Conservation (phyloP, 768 basidiomycete genomes). For the Mrakia frigida region DNA sequence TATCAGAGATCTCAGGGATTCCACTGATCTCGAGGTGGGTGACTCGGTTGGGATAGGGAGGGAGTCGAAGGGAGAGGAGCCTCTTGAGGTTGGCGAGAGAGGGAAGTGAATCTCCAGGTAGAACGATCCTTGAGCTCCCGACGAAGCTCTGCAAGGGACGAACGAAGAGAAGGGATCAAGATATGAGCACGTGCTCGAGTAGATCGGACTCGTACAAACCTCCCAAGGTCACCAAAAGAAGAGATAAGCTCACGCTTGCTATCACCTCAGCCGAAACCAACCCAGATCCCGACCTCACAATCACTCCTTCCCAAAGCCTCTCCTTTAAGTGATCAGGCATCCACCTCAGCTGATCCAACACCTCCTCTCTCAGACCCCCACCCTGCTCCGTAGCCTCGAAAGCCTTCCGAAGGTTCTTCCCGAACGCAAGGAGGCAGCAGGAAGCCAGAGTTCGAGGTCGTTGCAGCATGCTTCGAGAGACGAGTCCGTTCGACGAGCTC, state of each 20-base stretch:
- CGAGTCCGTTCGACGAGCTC: background rate
- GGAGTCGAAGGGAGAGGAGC: constrained; percentile 1
- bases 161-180: background rate
- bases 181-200: background rate
- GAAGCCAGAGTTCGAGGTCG: background rate
- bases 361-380: constrained; percentile 2
- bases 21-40: constrained; percentile 1
- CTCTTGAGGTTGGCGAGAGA: background rate
- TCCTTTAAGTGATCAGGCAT: background rate
- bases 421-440: background rate
- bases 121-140: background rate
- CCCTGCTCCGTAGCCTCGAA: constrained; percentile 7
- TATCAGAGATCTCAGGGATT: background rate
- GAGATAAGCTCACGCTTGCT: background rate
- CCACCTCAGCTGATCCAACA: background rate
- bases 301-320: background rate
- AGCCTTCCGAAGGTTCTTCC: background rate
- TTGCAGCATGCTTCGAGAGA: background rate
- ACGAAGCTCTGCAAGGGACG: background rate
- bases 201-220: too few relatives aligned
- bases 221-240: background rate
- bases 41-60: background rate
- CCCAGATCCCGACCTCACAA: background rate
- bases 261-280: background rate
- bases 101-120: background rate